Base-by-base conservation (phyloP, 352 stramenopile species). In the Phytophthora colocasiae region DNA sequence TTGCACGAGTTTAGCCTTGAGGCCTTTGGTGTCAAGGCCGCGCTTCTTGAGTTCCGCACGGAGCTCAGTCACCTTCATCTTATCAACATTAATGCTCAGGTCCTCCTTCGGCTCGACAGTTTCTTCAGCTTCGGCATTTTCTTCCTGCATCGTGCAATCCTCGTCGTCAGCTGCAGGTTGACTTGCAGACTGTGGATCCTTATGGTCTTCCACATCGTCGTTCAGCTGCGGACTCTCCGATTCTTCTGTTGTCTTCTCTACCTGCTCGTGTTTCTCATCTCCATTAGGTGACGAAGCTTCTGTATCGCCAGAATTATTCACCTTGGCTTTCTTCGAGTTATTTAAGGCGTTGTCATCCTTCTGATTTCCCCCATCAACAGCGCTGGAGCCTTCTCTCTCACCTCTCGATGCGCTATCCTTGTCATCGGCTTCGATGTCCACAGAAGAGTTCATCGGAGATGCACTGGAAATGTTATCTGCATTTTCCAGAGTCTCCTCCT, bases 21-120 rank as follows among this genome's bases (percentile, higher is more conserved):
- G 74, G 1, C 85, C 85, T 58, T 91, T 92, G 3, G 71, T 81
- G 60, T 92, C 83, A 4, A 94, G 73, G 8, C 83, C 81, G 52
- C 85, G 75, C 69, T 81, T 81, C 65, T 92, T 91, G 12, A 94
- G 74, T 61, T 90, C 63, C 12, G 85, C 69, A 17, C 79, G 73
- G 27, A 94, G 68, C 46, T 92, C 83, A 1, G 77, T 68, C 32
- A 94, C 85, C 10, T 78, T 78, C 59, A 93, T 62, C 60, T 87
- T 89, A 38, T 63, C 66, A 12, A 88, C 56, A 58, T 79, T 41
- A 1, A 70, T 60, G 7, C 57, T 66, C 14, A 59, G 54, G 41
- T 59, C 34, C 41, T 65, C 31, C 14, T 69, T 69, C 1, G 26
- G 3, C 46, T 48, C 31, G 4, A 32, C 47, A 29, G 56, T 24